Base-by-base conservation (phyloP, 2,329 filamentous ascomycete genomes). In the Fusarium aywerte region DNA sequence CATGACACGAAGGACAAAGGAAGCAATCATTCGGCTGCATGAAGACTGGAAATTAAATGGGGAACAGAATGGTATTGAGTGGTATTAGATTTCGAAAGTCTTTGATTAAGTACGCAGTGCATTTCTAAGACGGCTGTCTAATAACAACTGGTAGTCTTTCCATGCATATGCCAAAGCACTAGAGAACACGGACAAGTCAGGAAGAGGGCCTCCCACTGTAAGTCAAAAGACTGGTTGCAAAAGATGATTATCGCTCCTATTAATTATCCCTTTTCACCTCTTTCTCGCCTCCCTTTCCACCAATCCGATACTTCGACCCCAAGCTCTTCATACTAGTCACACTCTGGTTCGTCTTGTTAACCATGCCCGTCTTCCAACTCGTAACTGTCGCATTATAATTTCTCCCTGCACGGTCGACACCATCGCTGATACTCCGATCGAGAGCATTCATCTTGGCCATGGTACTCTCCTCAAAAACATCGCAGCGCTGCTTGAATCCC, bases 1-100 rank as follows among this genome's bases (percentile, higher is more conserved):
- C 0, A 63, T 68, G 57, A 55, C 59, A 1, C 48, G 23, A 20
- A 66, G 65, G 4, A 62, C 65, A 2, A 68, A 67, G 21, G 56
- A 69, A 3, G 57, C 65, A 5, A 15, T 69, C 4, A n/a, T 62
- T 7, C 29, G 23, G 31, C 45, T 59, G 16, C 35, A 64, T 6
- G 35, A 42, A 18, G 25, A 53, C 3, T 43, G 42, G 10, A 64
- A 69, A 13, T 16, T 66, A 11, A 32, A 68, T 29, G 56, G 65
- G 12, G 20, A n/a, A n/a, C n/a, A 7, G 4, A 31, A 54, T 21
- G 44, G 58, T n/a, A 56, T 66, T 10, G 65, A 62, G 32, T 66
- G 65, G 65, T 68, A 69, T 20, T 66, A 49, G 39, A 27, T 27
- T 3, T 27, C 8, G 27, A 27, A 27, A n/a, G n/a, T 27, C 8